phyloP scores from a whole-genome alignment of 768 basidiomycete species.

The Termitomyces sp. region DNA sequence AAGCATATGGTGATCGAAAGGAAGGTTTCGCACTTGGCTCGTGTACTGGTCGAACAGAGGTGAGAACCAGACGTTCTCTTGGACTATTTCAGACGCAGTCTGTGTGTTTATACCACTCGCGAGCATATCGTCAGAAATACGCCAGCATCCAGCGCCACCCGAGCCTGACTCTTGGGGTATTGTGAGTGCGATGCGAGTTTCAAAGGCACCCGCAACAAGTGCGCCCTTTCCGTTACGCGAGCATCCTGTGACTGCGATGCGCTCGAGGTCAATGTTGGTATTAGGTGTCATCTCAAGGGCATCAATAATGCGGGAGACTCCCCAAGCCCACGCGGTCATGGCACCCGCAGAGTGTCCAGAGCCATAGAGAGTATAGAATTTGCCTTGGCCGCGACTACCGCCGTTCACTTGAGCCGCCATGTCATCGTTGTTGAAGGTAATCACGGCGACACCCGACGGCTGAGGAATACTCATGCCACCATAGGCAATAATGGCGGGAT shows the following conservation, averaged over 20 bases:
- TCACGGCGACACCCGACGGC: constrained; percentile 36
- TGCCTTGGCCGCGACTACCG: constrained; percentile 48
- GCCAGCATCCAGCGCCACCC: constrained; percentile 60
- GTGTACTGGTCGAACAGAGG: constrained; percentile 45
- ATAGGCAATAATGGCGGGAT: constrained; percentile 51
- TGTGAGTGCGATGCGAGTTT: constrained; percentile 54
- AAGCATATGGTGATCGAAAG: constrained; percentile 59
- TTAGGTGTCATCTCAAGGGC: constrained; percentile 48
- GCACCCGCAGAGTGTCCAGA: constrained; percentile 42
- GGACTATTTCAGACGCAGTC: constrained; percentile 55
- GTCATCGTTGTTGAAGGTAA: constrained; percentile 52
- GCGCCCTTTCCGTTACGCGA: constrained; percentile 63
- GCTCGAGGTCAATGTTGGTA: constrained; percentile 43
- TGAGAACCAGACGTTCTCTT: constrained; percentile 64
- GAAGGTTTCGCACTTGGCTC: constrained; percentile 42
- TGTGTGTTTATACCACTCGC: constrained; percentile 42
- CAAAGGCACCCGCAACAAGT: constrained; percentile 56
- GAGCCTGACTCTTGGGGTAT: constrained; percentile 64
- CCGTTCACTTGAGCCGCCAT: constrained; percentile 47
- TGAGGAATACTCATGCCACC: constrained; percentile 41
- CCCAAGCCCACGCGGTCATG: constrained; percentile 65
- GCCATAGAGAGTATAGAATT: constrained; percentile 58
- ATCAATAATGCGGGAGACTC: constrained; percentile 57
- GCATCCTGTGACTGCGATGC: constrained; percentile 57
- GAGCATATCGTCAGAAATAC: constrained; percentile 49